Base-by-base conservation (phyloP, 371 early-diverging fungal species). In the Mortierella sp. region DNA sequence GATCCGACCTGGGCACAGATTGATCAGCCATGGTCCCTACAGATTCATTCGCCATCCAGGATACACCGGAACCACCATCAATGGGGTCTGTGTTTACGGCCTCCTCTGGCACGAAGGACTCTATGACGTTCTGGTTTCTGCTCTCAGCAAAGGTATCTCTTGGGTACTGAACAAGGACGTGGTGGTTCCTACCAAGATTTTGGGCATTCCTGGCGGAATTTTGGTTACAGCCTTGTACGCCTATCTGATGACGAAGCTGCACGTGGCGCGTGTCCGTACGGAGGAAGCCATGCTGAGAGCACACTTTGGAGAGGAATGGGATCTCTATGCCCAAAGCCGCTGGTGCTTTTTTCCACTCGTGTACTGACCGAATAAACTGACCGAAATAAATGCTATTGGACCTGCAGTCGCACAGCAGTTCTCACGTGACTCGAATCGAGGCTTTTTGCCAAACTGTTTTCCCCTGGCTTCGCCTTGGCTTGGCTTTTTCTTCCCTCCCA, bases 21-120 rank as follows among this genome's bases (percentile, higher is more conserved):
- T 69, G 5, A 29, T 69, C 25, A 45, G 47, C 31, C 39, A 45
- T 1, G 70, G 70, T 0, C 63, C 70, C 3, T 62, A 69, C 58
- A 63, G 7, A 14, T 63, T 31, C 45, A 45, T 69, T 14, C 54
- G 57, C 10, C 69, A 62, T 37, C 69, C 62, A 3, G 51, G 57
- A 29, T 69, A 69, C 48, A 52, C 58, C 0, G 70, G 28, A 2
- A 24, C 12, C 12, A n/a, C 27, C 17, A 12, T 44, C 43, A 25
- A 19, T 21, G 34, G 12, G 44, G 9, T 19, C 25, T 24, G 3
- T 14, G 41, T 55, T n/a, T n/a, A 28, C 10, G 31, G 21, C 0
- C 19, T 55, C n/a, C 19, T 44, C 44, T 45, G 21, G 45, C 2
- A 7, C 2, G 27, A 41, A 14, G 44, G 54, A 41, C 43, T 54